Conservation (phyloP, 2,329 filamentous ascomycete genomes). For the Aspergillus transmontanensis region DNA sequence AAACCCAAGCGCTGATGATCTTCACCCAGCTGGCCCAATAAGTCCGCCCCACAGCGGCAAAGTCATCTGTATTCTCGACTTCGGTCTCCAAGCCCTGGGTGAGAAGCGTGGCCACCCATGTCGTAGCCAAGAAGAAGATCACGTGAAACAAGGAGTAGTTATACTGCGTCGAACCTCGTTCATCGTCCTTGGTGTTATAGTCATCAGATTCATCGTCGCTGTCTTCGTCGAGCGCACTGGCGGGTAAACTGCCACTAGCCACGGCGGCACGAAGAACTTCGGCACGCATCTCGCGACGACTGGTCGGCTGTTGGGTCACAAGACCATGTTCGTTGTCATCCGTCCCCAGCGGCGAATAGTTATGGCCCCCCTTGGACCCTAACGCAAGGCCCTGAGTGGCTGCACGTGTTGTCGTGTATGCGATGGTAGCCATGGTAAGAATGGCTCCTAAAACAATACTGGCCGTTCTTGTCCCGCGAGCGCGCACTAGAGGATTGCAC, state of each 20-base stretch:
- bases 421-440: conserved; percentile 94
- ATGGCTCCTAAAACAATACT: conserved; percentile 91
- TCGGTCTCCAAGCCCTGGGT: conserved; percentile 75
- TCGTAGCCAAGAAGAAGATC: conserved; percentile 95
- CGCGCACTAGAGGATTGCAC: conserved; percentile 87
- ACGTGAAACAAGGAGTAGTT: conserved; percentile 95
- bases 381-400: conserved; percentile 77
- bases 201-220: conserved; percentile 66
- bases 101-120: conserved; percentile 91
- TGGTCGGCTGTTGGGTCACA: conserved; percentile 79
- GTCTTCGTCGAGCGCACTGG: conserved; percentile 76
- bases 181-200: conserved; percentile 76
- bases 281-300: conserved; percentile 85
- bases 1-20: conserved; percentile 96
- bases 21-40: conserved; percentile 99
- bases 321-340: conserved; percentile 81
- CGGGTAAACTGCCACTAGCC: conserved; percentile 87
- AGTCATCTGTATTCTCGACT: conserved; percentile 66
- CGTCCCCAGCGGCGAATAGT: conserved; percentile 62
- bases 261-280: conserved; percentile 90
- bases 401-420: conserved; percentile 94
- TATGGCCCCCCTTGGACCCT: conserved; percentile 54
- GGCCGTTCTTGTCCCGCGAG: conserved; percentile 83
- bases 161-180: conserved; percentile 87
- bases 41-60: conserved; percentile 89